Base-by-base conservation (phyloP, 768 basidiomycete genomes). In the Rhizopogon salebrosus region DNA sequence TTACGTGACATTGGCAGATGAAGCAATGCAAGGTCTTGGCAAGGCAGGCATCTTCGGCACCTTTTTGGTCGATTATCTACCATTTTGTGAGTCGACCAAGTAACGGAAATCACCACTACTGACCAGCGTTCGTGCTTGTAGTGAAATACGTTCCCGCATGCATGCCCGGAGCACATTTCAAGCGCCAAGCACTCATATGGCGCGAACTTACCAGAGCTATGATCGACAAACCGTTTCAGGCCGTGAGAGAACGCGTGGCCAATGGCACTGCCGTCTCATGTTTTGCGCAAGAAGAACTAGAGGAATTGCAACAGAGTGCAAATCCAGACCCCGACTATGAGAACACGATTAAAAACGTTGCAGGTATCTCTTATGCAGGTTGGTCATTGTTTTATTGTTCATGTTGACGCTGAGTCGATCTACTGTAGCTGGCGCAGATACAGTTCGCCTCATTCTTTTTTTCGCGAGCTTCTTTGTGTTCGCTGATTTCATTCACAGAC, bases 81-180 rank as follows among this genome's bases (percentile, higher is more conserved):
- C 69, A 5, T 51, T 55, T 20, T 55, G 70, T 71, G 35, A 61
- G 69, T 64, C 20, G 20, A 18, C 51, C 35, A 4, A 49, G 3
- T 24, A 37, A 5, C 18, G 22, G 16, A 6, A 16, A n/a, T n/a
- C 18, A 35, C 39, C 4, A 43, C 14, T n/a, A 5, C 49, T 34
- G 5, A 16, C 23, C 37, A 36, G 20, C 6, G 2, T 22, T 22
- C 20, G 8, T 37, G 10, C 24, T 23, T 37, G 27, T 31, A 65
- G 70, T 81, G 20, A 77, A 77, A 26, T 73, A 76, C 46, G 53
- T 81, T n/a, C 81, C 81, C 3, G 64, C 70, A 3, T 80, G 67
- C 62, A 60, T 82, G 27, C 81, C 81, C 6, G 77, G 78, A 11
- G 72, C 74, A 6, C 64, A 57, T 0, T 82, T 79, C 69, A 77